Percentiles rank a stretch among this genome's conserved stretches.
Conservation (phyloP, 2,329 filamentous ascomycete genomes). For the Cylindrodendrum hubeiense region DNA sequence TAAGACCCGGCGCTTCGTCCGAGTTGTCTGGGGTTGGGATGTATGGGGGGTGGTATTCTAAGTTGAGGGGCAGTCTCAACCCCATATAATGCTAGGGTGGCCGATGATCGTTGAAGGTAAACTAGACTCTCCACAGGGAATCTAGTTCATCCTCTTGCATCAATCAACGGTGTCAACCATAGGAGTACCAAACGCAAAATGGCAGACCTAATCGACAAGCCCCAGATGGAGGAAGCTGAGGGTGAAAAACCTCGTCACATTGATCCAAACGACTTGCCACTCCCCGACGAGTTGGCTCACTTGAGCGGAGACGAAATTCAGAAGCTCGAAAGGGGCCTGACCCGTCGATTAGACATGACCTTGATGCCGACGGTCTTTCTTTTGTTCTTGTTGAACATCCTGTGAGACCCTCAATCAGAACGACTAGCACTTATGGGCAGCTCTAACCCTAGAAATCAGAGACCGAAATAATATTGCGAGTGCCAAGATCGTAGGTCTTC, state of each 20-base stretch:
- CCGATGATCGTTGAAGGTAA: background rate
- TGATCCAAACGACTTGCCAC: conserved; percentile 13
- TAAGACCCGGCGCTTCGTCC: conserved; percentile 17
- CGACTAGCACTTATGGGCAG: too few species aligned
- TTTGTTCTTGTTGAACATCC: conserved; percentile 16
- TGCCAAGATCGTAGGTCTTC: conserved; percentile 18
- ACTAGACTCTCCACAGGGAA: background rate
- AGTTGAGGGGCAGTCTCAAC: background rate
- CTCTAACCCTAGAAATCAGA: background rate
- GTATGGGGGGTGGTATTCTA: background rate
- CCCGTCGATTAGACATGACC: conserved; percentile 16
- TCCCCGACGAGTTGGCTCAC: conserved; percentile 11
- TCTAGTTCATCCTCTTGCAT: background rate
- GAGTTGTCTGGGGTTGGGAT: conserved; percentile 6
- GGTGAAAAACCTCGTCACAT: conserved; percentile 14
- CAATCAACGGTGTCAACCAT: too few species aligned
- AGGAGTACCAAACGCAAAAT: background rate
- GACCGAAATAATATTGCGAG: conserved; percentile 24
- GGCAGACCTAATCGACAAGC: conserved; percentile 7
- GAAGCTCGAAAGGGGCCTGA: conserved; percentile 8
- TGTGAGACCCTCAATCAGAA: background rate
- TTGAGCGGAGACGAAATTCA: conserved; percentile 10
- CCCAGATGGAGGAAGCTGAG: conserved; percentile 16
- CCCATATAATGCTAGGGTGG: conserved; percentile 2
- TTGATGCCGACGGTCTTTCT: conserved; percentile 17